These are phyloP conservation scores for Naematelia aurantialba DNA, from an alignment of 768 basidiomycete genomes.

Conservation along the genomic window DNA sequence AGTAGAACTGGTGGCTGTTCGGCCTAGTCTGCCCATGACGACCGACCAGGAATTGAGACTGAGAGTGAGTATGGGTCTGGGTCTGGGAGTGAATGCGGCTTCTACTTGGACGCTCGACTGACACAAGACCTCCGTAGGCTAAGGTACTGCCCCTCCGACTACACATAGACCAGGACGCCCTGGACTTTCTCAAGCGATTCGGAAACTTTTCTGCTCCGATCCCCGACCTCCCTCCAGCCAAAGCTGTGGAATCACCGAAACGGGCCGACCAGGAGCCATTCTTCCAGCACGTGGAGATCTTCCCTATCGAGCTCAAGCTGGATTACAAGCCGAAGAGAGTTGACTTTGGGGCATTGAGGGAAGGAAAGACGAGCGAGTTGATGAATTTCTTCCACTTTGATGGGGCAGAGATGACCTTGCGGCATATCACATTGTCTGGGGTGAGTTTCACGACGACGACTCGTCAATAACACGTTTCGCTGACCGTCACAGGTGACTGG, in stretches of 20 bases:
- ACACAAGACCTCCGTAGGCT: not conserved
- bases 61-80: constrained; percentile 56
- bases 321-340: constrained; percentile 98
- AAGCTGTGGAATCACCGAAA: constrained; percentile 50
- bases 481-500: constrained; percentile 67
- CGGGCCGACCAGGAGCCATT: constrained; percentile 53
- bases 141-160: constrained; percentile 85
- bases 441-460: constrained; percentile 58
- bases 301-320: constrained; percentile 89
- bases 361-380: constrained; percentile 88
- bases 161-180: constrained; percentile 96
- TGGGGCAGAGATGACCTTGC: constrained; percentile 93
- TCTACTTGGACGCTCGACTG: not conserved
- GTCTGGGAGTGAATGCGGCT: too few species aligned
- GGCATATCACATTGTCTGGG: constrained; percentile 86
- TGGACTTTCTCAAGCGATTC: constrained; percentile 96
- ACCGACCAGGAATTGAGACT: constrained; percentile 71
- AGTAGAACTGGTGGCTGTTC: constrained; percentile 70
- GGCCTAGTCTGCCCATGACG: constrained; percentile 62
- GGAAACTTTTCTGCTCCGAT: constrained; percentile 67
- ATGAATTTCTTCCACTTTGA: constrained; percentile 99
- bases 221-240: constrained; percentile 17
- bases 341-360: constrained; percentile 82
- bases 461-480: not conserved
- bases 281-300: constrained; percentile 91